Evolutionary conservation across 2,329 filamentous ascomycete genomes (phyloP).

Genomic region (Monilinia polystroma): DNA sequence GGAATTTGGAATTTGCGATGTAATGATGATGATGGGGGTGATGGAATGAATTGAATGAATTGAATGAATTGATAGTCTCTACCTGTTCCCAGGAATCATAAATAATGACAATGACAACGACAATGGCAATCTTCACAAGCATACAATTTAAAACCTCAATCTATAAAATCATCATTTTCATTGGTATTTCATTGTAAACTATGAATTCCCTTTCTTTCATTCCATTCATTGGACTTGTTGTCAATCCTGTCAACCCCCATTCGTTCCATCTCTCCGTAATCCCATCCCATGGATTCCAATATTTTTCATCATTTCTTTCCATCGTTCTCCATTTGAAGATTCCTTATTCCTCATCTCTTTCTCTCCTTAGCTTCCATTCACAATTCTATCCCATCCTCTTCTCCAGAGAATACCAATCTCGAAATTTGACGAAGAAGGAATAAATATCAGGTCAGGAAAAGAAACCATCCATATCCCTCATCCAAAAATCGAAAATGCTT

Average conservation of each 20-base stretch:
- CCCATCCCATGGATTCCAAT: slow-evolving; percentile 10
- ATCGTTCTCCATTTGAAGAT: not conserved
- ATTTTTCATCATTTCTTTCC: not conserved
- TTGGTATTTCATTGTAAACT: not conserved
- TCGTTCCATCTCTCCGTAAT: not conserved
- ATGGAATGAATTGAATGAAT: too few species aligned
- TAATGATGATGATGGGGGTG: too few species aligned
- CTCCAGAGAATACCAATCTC: not conserved
- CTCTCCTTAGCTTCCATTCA: not conserved
- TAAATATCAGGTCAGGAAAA: not conserved
- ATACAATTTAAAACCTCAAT: not conserved
- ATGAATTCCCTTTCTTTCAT: not conserved
- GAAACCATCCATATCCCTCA: not conserved
- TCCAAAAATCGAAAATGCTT: slow-evolving; percentile 17
- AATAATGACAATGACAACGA: too few species aligned
- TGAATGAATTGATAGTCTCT: too few species aligned
- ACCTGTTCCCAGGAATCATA: too few species aligned
- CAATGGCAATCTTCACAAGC: too few species aligned
- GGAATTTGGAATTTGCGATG: too few species aligned
- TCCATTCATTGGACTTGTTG: not conserved
- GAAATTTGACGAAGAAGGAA: slow-evolving; percentile 1
- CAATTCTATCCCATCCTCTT: not conserved
- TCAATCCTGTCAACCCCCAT: not conserved
- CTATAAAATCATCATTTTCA: not conserved
- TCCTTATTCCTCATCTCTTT: too few species aligned